phyloP scores from a whole-genome alignment of 1,284 basidiomycete genomes.

The Anthracocystis walkeri region DNA sequence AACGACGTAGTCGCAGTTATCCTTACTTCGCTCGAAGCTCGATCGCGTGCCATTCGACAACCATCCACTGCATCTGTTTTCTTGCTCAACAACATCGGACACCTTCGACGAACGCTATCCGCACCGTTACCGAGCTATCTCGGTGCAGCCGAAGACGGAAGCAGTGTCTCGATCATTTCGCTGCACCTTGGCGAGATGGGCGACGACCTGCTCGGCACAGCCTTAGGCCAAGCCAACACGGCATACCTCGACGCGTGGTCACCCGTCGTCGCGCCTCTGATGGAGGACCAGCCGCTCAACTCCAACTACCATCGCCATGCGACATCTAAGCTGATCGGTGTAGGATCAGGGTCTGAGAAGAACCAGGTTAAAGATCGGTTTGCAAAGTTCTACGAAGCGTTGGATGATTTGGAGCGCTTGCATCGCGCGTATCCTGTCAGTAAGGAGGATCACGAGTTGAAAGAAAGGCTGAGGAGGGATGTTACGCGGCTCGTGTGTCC shows the following conservation, averaged over 20 bases:
- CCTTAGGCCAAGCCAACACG: slow-evolving; percentile 55
- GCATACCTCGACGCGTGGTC: slow-evolving; percentile 65
- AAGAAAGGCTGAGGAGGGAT: slow-evolving; percentile 48
- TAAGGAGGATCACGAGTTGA: slow-evolving; percentile 56
- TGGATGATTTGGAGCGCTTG: slow-evolving; percentile 60
- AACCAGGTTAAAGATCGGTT: slow-evolving; percentile 64
- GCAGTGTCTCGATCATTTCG: slow-evolving; percentile 29
- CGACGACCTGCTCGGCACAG: slow-evolving; percentile 52
- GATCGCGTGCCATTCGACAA: slow-evolving; percentile 58
- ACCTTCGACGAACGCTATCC: slow-evolving; percentile 43
- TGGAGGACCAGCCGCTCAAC: slow-evolving; percentile 54
- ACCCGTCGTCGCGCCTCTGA: slow-evolving; percentile 58
- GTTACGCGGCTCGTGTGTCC: slow-evolving; percentile 56
- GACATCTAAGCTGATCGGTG: slow-evolving; percentile 55
- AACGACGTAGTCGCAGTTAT: slow-evolving; percentile 56
- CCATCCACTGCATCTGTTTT: slow-evolving; percentile 62
- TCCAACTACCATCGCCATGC: slow-evolving; percentile 48
- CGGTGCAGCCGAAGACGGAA: slow-evolving; percentile 27
- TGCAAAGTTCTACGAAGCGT: slow-evolving; percentile 61
- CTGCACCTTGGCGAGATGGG: slow-evolving; percentile 55
- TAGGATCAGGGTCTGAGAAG: slow-evolving; percentile 58
- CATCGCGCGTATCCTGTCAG: slow-evolving; percentile 63
- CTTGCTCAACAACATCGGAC: slow-evolving; percentile 62
- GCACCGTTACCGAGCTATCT: slow-evolving; percentile 35
- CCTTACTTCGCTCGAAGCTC: slow-evolving; percentile 56